Evolutionary conservation across 805 yeast species (phyloP).

Genomic region (Zygoascus bituminiphila): DNA sequence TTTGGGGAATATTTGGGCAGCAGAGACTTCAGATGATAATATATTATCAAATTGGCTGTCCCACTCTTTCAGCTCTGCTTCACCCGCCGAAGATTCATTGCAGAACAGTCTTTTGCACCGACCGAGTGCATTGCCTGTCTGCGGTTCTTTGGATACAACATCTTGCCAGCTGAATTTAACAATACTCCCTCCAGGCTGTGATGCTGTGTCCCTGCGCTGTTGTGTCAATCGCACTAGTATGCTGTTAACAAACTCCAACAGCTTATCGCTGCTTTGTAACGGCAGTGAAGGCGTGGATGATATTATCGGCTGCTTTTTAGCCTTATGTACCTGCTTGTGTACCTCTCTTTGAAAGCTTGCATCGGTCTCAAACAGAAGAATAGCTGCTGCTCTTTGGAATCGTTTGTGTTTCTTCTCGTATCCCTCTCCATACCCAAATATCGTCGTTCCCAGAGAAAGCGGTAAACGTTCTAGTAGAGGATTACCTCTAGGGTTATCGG

Average conservation of each 20-base stretch:
- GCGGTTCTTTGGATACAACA: conserved; percentile 5
- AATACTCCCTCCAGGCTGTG: neutral
- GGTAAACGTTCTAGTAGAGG: conserved; percentile 4
- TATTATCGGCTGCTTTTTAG: conserved; percentile 3
- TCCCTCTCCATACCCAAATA: neutral
- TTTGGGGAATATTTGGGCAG: neutral
- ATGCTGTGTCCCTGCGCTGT: neutral
- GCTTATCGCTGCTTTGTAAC: conserved; percentile 4
- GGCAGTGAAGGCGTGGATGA: conserved; percentile 11
- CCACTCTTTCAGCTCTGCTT: neutral
- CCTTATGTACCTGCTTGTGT: conserved; percentile 16
- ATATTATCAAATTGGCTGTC: neutral
- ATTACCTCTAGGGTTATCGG: conserved; percentile 7
- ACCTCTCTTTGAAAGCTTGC: conserved; percentile 18
- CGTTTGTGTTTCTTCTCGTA: neutral
- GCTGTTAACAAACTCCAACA: conserved; percentile 8
- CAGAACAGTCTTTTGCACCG: conserved; percentile 13
- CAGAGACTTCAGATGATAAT: too few relatives aligned
- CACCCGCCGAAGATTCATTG: neutral
- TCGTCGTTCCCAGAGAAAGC: neutral
- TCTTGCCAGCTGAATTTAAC: conserved; percentile 9
- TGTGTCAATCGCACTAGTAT: conserved; percentile 5
- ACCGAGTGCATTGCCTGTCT: conserved; percentile 10
- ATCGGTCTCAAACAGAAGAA: conserved; percentile 20
- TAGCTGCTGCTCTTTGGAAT: conserved; percentile 9